These are phyloP conservation scores for Lepidium campestre DNA, from an alignment of 441 rosid genomes.

Conservation along the genomic window DNA sequence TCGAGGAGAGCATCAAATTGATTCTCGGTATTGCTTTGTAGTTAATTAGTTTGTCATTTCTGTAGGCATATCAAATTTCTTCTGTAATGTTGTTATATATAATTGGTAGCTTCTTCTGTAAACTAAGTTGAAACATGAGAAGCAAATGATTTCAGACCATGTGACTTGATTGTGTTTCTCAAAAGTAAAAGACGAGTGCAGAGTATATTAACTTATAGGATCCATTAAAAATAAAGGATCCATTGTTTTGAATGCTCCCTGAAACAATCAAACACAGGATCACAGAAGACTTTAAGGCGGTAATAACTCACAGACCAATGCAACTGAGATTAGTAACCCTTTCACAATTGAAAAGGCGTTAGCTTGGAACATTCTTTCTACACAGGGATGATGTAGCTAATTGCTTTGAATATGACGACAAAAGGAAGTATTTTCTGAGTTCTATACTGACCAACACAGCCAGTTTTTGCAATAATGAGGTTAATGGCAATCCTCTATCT, in stretches of 20 bases:
- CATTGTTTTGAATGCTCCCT: neutral
- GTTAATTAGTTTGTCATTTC: constrained; percentile 7
- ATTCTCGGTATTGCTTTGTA: constrained; percentile 19
- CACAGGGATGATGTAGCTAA: neutral
- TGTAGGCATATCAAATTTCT: neutral
- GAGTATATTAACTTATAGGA: neutral
- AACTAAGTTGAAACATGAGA: neutral
- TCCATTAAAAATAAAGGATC: neutral
- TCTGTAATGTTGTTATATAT: neutral
- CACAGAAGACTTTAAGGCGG: neutral
- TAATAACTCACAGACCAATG: constrained; percentile 1
- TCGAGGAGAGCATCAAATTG: constrained; percentile 8
- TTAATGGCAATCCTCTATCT: neutral
- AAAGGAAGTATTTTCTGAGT: neutral
- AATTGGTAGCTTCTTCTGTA: constrained; percentile 5
- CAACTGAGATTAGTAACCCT: neutral
- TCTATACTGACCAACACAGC: neutral
- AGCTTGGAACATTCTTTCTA: neutral
- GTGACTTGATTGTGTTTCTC: neutral
- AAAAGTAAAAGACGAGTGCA: neutral
- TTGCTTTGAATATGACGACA: neutral
- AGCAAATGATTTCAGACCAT: neutral
- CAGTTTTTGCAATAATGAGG: neutral
- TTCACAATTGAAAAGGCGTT: neutral
- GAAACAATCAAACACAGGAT: neutral